Evolutionary conservation across 306 rosid genomes (phyloP).

Genomic region (Quercus glauca): DNA sequence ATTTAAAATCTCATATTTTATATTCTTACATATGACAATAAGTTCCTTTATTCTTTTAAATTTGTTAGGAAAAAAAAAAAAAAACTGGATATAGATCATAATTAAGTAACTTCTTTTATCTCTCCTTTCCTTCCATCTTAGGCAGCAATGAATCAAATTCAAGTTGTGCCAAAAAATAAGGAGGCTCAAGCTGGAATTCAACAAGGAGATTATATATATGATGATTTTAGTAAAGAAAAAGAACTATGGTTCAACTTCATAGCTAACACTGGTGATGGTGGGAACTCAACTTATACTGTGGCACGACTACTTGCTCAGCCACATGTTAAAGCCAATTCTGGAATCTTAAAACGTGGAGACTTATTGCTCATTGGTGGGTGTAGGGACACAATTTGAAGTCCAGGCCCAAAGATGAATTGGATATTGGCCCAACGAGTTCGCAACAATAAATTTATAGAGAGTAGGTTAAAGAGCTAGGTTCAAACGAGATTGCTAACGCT

Average conservation of each 20-base stretch:
- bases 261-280: conserved; percentile 99
- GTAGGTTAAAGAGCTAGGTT: too few relatives aligned
- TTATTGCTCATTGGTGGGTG: conserved; percentile 88
- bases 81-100: background rate
- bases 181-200: conserved; percentile 54
- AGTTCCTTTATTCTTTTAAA: conserved; percentile 11
- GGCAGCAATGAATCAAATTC: conserved; percentile 74
- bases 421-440: too few relatives aligned
- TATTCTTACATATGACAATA: conserved; percentile 6
- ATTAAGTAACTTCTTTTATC: background rate
- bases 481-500: too few relatives aligned
- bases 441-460: too few relatives aligned
- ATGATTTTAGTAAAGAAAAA: conserved; percentile 63
- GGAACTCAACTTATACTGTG: conserved; percentile 89
- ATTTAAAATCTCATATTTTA: background rate
- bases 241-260: conserved; percentile 95
- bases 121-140: conserved; percentile 32
- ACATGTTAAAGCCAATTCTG: conserved; percentile 37
- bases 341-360: conserved; percentile 65
- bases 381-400: too few relatives aligned
- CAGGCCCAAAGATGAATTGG: too few relatives aligned
- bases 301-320: conserved; percentile 91
- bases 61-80: background rate
- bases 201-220: conserved; percentile 57
- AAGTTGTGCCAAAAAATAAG: background rate